Base-by-base conservation (phyloP, 129 eudicot genomes). In the Gnaphalium uliginosum region DNA sequence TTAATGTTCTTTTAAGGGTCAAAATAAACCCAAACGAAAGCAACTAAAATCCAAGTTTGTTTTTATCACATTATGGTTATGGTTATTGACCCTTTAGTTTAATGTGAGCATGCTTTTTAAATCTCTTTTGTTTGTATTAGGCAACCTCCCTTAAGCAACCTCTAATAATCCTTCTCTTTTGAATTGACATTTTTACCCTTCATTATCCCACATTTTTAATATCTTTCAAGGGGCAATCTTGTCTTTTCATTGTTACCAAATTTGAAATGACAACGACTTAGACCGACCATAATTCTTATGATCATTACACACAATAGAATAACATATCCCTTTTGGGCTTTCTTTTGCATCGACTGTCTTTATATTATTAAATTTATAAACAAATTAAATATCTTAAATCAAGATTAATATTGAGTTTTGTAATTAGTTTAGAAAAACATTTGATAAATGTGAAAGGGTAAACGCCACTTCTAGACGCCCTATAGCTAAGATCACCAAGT, bases 271-370 rank as follows among this genome's bases (percentile, higher is more conserved):
- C n/a, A 79, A 74, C 41, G 83, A 79, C 83, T 57, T 30, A 74
- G 75, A 73, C 83, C 83, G 79, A 79, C 83, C 83, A 73, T 65
- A 73, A 65, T 73, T 50, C 79, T 74, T 24, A 66, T 79, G 79
- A 73, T 79, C 75, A 78, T 78, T 26, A 37, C 81, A 77, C 60
- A 73, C 67, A 73, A 79, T 79, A 73, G 29, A 65, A 75, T 79
- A 73, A 50, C 69, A 73, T 79, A 74, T 73, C 83, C 66, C 41
- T 66, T 73, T 51, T 65, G 51, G 79, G 69, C 13, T 71, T 27
- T 5, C 14, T 22, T 6, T 22, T n/a, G 13, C 23, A 56, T 22
- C 25, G 2, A 56, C 61, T 9, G 13, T n/a, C 25, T n/a, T 46
- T 13, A 50, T 50, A 50, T 22, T n/a, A 6, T 63, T 63, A 62